phyloP scores from a whole-genome alignment of 2,329 filamentous ascomycete species.

The Aureobasidium mangrovei region DNA sequence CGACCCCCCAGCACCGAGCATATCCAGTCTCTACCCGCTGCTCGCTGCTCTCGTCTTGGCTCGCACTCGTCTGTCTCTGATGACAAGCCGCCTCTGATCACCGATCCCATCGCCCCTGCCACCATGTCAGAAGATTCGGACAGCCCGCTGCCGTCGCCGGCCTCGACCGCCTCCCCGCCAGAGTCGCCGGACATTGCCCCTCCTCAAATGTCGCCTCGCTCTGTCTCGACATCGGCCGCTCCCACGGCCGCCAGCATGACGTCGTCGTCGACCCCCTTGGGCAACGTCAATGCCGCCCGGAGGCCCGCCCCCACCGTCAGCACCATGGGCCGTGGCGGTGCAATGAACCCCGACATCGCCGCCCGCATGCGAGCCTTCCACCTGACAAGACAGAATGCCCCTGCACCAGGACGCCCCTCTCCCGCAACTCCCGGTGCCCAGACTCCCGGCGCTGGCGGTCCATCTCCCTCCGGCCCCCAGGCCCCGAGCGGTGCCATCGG shows the following conservation, averaged over 20 bases:
- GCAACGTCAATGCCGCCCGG: conserved; percentile 62
- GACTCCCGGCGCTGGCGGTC: conserved; percentile 17
- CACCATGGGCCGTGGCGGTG: conserved; percentile 37
- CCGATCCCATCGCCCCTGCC: neutral
- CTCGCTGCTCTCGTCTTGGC: too few relatives aligned
- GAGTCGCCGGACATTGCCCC: neutral
- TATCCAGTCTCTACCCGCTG: too few relatives aligned
- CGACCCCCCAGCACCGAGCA: too few relatives aligned
- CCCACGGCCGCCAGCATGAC: conserved; percentile 51
- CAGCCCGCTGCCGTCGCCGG: conserved; percentile 12
- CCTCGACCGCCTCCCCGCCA: conserved; percentile 1
- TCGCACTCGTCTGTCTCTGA: neutral
- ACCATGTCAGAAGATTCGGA: conserved; percentile 7
- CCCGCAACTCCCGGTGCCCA: conserved; percentile 20
- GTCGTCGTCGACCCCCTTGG: conserved; percentile 74
- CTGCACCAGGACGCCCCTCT: conserved; percentile 26
- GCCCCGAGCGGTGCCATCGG: conserved; percentile 21
- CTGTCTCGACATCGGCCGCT: conserved; percentile 46
- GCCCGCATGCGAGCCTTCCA: conserved; percentile 64
- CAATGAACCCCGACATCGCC: conserved; percentile 49
- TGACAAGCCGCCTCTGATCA: neutral
- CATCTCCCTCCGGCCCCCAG: conserved; percentile 19
- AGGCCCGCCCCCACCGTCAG: conserved; percentile 38
- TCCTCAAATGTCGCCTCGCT: conserved; percentile 45
- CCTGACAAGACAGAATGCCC: conserved; percentile 52